Evolutionary conservation across 441 rosid species (phyloP).

Genomic region (Gossypium aridum): DNA sequence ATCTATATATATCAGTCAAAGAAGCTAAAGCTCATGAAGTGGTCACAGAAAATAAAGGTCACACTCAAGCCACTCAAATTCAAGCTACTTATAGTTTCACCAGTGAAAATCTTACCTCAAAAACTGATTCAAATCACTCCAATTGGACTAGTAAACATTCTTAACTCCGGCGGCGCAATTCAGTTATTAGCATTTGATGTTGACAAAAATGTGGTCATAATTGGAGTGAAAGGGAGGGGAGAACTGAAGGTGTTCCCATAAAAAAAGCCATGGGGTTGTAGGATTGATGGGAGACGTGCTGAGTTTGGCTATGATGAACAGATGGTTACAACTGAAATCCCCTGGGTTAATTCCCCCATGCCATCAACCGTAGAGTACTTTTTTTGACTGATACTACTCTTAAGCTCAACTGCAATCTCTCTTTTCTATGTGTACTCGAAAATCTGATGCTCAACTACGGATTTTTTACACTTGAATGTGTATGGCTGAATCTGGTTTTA

Average conservation of each 20-base stretch:
- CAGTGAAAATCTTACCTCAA: slow-evolving; percentile 3
- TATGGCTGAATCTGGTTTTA: no score
- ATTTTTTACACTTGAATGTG: no score
- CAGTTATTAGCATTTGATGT: slow-evolving; percentile 30
- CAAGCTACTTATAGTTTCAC: slow-evolving; percentile 21
- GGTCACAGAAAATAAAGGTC: slow-evolving; percentile 14
- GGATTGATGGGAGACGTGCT: slow-evolving; percentile 12
- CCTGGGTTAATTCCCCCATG: slow-evolving; percentile 6
- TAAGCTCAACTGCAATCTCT: no score
- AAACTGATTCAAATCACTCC: slow-evolving; percentile 43
- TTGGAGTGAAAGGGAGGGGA: slow-evolving; percentile 21
- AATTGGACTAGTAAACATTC: slow-evolving; percentile 71
- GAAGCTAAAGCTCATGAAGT: slow-evolving; percentile 16
- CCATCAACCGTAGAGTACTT: neutral
- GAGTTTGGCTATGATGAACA: slow-evolving; percentile 17
- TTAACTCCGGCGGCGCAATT: slow-evolving; percentile 67
- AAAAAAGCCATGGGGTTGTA: slow-evolving; percentile 20
- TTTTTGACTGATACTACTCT: neutral
- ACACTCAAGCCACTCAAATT: slow-evolving; percentile 16
- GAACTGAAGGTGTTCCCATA: slow-evolving; percentile 27
- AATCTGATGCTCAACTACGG: no score
- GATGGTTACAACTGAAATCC: slow-evolving; percentile 20
- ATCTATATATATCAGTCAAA: slow-evolving; percentile 13
- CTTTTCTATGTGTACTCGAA: no score
- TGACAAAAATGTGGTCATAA: slow-evolving; percentile 13